Percentiles rank a stretch among this genome's conserved stretches.
Evolutionary conservation across 202 grass and related monocot species (phyloP).

Genomic region (Schoenoplectus triqueter): DNA sequence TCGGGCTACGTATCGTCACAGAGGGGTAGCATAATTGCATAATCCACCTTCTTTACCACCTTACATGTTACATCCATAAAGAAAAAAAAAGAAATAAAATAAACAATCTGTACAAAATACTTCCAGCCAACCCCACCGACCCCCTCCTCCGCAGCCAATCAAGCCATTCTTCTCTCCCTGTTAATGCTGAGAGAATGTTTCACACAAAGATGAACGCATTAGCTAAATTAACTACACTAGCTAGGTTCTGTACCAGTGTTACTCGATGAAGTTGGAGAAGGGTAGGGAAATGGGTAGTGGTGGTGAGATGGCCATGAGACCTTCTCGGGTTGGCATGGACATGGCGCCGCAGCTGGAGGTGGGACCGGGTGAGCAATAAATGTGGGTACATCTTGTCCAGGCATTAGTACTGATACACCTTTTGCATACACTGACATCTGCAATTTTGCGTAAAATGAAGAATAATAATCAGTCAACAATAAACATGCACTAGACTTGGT

Average conservation of each 20-base stretch:
- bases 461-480: not conserved
- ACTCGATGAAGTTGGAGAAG: constrained; percentile 31
- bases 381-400: constrained; percentile 76
- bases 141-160: not conserved
- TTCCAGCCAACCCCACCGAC: not conserved
- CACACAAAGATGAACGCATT: constrained; percentile 4
- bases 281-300: constrained; percentile 47
- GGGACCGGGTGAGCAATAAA: constrained; percentile 81
- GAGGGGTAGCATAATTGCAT: constrained; percentile 26
- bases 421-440: constrained; percentile 90
- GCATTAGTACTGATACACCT: constrained; percentile 91
- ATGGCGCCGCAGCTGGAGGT: constrained; percentile 29
- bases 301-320: constrained; percentile 75
- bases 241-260: constrained; percentile 27
- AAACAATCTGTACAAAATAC: constrained; percentile 35
- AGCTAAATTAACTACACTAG: constrained; percentile 40
- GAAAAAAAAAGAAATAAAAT: not conserved
- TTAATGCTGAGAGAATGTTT: not conserved
- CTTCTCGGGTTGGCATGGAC: constrained; percentile 74
- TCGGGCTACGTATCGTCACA: not conserved
- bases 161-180: not conserved
- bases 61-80: constrained; percentile 8
- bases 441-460: constrained; percentile 9
- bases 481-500: not conserved
- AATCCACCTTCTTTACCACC: too few relatives aligned